These are phyloP conservation scores for Larix kaempferi DNA, from an alignment of 75 land plant genomes.

Conservation along the genomic window DNA sequence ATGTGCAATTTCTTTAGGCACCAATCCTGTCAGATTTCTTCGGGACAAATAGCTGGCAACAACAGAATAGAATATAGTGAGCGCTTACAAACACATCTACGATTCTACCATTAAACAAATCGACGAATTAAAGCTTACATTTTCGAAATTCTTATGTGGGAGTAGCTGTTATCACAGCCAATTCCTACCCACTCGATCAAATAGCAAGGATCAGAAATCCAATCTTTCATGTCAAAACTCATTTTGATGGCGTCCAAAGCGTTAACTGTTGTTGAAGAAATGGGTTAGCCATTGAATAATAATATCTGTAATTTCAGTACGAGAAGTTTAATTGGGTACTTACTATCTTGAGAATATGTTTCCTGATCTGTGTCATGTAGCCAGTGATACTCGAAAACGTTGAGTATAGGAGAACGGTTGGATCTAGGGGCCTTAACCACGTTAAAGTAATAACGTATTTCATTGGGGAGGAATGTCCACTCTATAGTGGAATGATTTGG, in stretches of 20 bases:
- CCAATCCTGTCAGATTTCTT: background rate
- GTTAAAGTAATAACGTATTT: background rate
- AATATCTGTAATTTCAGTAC: background rate
- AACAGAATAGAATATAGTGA: background rate
- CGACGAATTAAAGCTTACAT: background rate
- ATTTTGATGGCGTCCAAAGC: background rate
- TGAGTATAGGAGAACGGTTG: background rate
- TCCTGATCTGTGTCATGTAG: background rate
- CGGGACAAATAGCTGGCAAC: background rate
- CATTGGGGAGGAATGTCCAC: background rate
- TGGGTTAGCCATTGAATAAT: background rate
- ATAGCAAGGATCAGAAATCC: conserved; percentile 7
- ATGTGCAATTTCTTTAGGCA: too few species aligned
- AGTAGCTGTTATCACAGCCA: background rate
- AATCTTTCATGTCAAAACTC: background rate
- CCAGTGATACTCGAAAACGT: background rate
- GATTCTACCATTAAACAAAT: background rate
- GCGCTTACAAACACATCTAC: background rate
- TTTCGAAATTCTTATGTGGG: background rate
- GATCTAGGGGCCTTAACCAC: background rate
- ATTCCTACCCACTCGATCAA: background rate
- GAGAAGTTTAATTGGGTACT: background rate
- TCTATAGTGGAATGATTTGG: background rate
- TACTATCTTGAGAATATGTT: background rate
- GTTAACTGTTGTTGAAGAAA: background rate